Conservation (phyloP, 805 yeast species). For the Wickerhamomyces xylosicus region DNA sequence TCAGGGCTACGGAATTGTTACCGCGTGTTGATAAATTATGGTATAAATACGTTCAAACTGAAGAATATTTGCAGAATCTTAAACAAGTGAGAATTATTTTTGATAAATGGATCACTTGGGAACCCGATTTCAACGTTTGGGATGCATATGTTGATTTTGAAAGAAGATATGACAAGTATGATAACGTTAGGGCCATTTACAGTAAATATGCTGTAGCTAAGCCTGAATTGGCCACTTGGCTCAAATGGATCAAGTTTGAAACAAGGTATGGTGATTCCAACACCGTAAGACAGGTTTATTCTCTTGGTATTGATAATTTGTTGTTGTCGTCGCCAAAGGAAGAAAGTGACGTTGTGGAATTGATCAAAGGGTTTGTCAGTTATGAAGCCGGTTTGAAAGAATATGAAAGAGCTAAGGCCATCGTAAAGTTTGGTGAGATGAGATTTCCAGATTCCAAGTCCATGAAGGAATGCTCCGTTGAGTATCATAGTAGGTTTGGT, state of each 20-base stretch:
- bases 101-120: constrained; percentile 75
- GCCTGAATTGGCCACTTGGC: constrained; percentile 54
- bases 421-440: constrained; percentile 42
- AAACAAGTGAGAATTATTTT: constrained; percentile 55
- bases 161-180: constrained; percentile 47
- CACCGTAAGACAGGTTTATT: constrained; percentile 51
- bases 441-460: constrained; percentile 28
- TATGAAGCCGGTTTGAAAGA: constrained; percentile 62
- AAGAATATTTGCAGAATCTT: constrained; percentile 63
- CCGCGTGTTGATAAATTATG: constrained; percentile 83
- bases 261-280: constrained; percentile 34
- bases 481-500: constrained; percentile 62
- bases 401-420: constrained; percentile 48
- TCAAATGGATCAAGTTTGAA: constrained; percentile 69
- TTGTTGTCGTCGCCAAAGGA: not conserved
- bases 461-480: constrained; percentile 33
- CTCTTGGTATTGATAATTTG: constrained; percentile 52
- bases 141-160: constrained; percentile 66
- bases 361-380: constrained; percentile 47
- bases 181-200: constrained; percentile 49
- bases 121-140: constrained; percentile 64
- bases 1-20: constrained; percentile 60
- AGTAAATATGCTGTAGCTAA: constrained; percentile 42
- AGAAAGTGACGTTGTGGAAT: constrained; percentile 17
- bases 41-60: constrained; percentile 75